Base-by-base conservation (phyloP, 306 rosid species). In the Dicorynia guianensis region DNA sequence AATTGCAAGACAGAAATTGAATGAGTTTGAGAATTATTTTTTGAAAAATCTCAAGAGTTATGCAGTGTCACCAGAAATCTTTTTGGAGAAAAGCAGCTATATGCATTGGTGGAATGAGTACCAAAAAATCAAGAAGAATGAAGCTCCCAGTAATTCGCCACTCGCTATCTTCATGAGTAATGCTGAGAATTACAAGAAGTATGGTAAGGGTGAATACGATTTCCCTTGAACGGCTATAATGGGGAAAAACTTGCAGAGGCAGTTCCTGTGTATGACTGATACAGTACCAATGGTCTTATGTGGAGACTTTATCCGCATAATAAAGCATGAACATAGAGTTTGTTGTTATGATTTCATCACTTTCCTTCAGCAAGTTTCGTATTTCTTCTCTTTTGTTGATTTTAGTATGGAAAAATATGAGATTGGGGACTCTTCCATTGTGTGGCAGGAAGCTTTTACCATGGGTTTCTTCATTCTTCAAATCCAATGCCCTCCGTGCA, bases 71-170 rank as follows among this genome's bases (percentile, higher is more conserved):
- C 80, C 92, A 2, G 97, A 93, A 74, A 89, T 93, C 75, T 91
- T 93, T 82, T 76, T 89, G 33, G 2, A 5, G 11, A 0, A 8
- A 0, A 85, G 97, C 67, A 91, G 89, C 74, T 93, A 82, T n/a
- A 89, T 88, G 96, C 0, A 0, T 35, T 89, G 97, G 98, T 93
- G 91, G 93, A 39, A 61, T 0, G 55, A 75, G 15, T 89, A 91
- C 52, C 69, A 69, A 38, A 6, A 0, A 8, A 80, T 66, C 12
- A 35, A 43, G 76, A 87, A 25, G 2, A 25, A 1, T 1, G 30
- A 75, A 40, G 4, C 7, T 33, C 4, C 57, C 8, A 17, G 66
- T 54, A 13, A 35, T 40, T 71, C 86, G n/a, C 6, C 0, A 3
- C 85, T 93, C 6, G 35, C 38, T 0, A 15, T 11, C 3, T 77